These are phyloP conservation scores for Monosporascus sp. DNA, from an alignment of 2,329 filamentous ascomycete genomes.

Conservation along the genomic window DNA sequence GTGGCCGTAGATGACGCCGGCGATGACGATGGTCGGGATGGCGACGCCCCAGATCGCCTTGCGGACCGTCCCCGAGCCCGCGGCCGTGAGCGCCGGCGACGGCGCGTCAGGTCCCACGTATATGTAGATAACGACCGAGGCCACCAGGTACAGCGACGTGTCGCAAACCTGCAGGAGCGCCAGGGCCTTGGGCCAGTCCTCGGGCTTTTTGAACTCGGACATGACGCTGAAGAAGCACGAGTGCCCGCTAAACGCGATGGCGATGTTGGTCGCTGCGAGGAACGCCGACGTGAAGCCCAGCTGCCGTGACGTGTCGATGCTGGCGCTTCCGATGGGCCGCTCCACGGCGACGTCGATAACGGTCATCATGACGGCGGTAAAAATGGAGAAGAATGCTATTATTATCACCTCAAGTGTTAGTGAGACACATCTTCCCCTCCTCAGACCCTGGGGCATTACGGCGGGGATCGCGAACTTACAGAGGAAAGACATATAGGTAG, in stretches of 20 bases:
- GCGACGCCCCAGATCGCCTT: slow-evolving; percentile 66
- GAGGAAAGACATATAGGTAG: slow-evolving; percentile 56
- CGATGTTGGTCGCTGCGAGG: slow-evolving; percentile 56
- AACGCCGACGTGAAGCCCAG: slow-evolving; percentile 49
- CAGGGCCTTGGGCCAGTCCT: slow-evolving; percentile 51
- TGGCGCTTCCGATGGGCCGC: slow-evolving; percentile 30
- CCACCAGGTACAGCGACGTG: slow-evolving; percentile 57
- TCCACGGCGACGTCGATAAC: slow-evolving; percentile 56
- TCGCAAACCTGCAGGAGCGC: slow-evolving; percentile 49
- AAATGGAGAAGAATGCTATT: slow-evolving; percentile 53
- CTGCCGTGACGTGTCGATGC: slow-evolving; percentile 29
- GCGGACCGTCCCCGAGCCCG: slow-evolving; percentile 44
- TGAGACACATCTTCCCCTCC: neutral
- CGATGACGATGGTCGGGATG: slow-evolving; percentile 64
- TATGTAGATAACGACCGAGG: slow-evolving; percentile 62
- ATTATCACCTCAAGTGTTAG: neutral
- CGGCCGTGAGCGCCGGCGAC: slow-evolving; percentile 62
- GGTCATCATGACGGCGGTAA: slow-evolving; percentile 56
- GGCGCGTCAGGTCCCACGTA: slow-evolving; percentile 57
- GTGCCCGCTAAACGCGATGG: slow-evolving; percentile 62
- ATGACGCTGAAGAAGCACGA: slow-evolving; percentile 66
- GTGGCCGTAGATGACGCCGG: slow-evolving; percentile 65
- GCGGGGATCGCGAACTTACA: slow-evolving; percentile 27
- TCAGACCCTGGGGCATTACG: too few relatives aligned
- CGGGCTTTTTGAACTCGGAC: slow-evolving; percentile 56